Evolutionary conservation across 768 basidiomycete genomes (phyloP).

Genomic region (Podaxis pistillaris): DNA sequence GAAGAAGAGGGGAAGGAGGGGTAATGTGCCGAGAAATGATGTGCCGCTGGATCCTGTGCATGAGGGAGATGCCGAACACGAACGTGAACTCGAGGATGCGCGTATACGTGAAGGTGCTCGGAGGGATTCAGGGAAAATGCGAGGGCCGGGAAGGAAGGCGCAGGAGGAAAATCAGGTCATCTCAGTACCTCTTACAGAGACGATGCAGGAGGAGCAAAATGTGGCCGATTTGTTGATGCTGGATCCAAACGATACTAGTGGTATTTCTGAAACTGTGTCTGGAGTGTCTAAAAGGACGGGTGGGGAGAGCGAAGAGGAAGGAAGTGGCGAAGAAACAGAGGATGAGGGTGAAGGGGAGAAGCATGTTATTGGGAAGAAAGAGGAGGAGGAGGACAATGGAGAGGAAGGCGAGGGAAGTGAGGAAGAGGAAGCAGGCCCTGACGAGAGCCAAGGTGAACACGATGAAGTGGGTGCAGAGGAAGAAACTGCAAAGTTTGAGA

Average conservation of each 20-base stretch:
- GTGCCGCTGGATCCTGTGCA: slow-evolving; percentile 1
- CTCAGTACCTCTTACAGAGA: slow-evolving; percentile 7
- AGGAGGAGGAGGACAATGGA: neutral
- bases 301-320: neutral
- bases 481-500: neutral
- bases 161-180: neutral
- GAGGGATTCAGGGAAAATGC: neutral
- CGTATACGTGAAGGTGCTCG: no score
- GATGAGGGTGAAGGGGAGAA: slow-evolving; percentile 11
- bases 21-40: neutral
- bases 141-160: slow-evolving; percentile 11
- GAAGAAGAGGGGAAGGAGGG: neutral
- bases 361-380: neutral
- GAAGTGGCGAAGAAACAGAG: slow-evolving; percentile 12
- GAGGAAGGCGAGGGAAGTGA: neutral
- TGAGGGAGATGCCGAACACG: slow-evolving; percentile 6
- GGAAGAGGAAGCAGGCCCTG: neutral
- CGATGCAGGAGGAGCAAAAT: slow-evolving; percentile 19
- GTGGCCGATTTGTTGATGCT: slow-evolving; percentile 7
- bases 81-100: neutral
- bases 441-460: neutral
- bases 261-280: neutral
- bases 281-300: neutral
- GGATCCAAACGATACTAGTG: neutral
- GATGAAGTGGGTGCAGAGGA: neutral